Base-by-base conservation (phyloP, 192 early-diverging fungal genomes). In the Umbelopsis vinacea region DNA sequence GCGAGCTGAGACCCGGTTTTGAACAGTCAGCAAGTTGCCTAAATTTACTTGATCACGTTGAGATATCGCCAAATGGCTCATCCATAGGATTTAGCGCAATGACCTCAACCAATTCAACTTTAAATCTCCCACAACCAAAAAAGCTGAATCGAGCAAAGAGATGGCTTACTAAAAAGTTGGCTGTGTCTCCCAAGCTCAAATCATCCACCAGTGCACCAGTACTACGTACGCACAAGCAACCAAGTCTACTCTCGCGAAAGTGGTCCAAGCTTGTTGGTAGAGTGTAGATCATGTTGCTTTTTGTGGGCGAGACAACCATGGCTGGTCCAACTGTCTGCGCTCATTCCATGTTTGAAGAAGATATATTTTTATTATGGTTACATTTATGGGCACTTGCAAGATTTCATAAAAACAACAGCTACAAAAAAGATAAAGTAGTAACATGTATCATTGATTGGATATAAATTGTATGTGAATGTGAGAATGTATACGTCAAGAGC, bases 1-100 rank as follows among this genome's bases (percentile, higher is more conserved):
- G 29, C 8, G 57, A 63, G 17, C 33, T 63, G 17, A 37, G 29
- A 6, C 57, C 57, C 6, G 37, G 6, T 9, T 35, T 63, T 37
- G 26, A 29, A 9, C 57, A 37, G 15, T 63, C 57, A 12, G 57
- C 15, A 29, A 63, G 57, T 14, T 63, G 57, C n/a, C 57, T 63
- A 3, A 63, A 63, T 8, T 37, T 63, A 29, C 57, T 29, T 19
- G 57, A 63, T 19, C 26, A 63, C 0, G n/a, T 63, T 19, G 29
- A 63, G 6, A 12, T 37, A 3, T 26, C n/a, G 14, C 19, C 48
- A 15, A 6, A 50, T 50, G 3, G 48, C 6, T 19, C 46, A 46
- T 46, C 48, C 6, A 50, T 50, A 21, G 14, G n/a, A 19, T 17
- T 50, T 0, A 50, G 15, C 3, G 48, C 14, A 6, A n/a, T 10